A percentile compares a stretch with the other conserved stretches of the same genome.
Conservation (phyloP, 345 rosid species). For the Bruguiera gymnorhiza region DNA sequence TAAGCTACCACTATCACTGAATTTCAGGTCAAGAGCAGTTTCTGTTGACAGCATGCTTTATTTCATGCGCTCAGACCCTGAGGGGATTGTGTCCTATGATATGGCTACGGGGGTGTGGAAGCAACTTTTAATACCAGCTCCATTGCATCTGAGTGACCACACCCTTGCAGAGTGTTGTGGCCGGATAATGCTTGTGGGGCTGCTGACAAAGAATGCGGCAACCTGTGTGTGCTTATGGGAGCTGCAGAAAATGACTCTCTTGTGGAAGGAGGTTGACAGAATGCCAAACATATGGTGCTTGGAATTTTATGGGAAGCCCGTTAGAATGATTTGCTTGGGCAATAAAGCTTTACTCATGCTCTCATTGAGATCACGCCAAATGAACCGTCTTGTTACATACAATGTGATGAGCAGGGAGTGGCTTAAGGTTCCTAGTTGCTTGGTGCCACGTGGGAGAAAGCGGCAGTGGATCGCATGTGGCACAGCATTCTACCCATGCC, state of each 20-base stretch:
- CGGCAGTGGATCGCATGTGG: conserved; percentile 93
- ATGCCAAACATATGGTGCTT: conserved; percentile 99
- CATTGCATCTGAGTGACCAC: conserved; percentile 70
- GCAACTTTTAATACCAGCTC: conserved; percentile 74
- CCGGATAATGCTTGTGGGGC: conserved; percentile 83
- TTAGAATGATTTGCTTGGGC: conserved; percentile 97
- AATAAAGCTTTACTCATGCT: conserved; percentile 92
- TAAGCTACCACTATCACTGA: conserved; percentile 72
- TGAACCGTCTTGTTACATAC: conserved; percentile 84
- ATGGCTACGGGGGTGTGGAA: conserved; percentile 74
- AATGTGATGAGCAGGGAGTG: conserved; percentile 73
- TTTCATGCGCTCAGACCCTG: conserved; percentile 92
- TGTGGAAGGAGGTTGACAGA: conserved; percentile 99
- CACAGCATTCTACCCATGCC: conserved; percentile 81
- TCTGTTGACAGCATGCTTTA: conserved; percentile 54
- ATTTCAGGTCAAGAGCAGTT: conserved; percentile 88
- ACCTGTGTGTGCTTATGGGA: conserved; percentile 98
- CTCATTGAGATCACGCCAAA: conserved; percentile 85
- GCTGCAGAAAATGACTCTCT: conserved; percentile 97
- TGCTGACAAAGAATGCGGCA: conserved; percentile 91
- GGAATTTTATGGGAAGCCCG: conserved; percentile 99
- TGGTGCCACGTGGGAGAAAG: conserved; percentile 68
- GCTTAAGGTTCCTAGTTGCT: conserved; percentile 80
- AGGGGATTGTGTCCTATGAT: conserved; percentile 79
- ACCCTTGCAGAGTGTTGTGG: conserved; percentile 85